Percentiles rank a stretch among this genome's conserved stretches.
phyloP scores from a whole-genome alignment of 164 flowering plant genomes.

The Stephania japonica region DNA sequence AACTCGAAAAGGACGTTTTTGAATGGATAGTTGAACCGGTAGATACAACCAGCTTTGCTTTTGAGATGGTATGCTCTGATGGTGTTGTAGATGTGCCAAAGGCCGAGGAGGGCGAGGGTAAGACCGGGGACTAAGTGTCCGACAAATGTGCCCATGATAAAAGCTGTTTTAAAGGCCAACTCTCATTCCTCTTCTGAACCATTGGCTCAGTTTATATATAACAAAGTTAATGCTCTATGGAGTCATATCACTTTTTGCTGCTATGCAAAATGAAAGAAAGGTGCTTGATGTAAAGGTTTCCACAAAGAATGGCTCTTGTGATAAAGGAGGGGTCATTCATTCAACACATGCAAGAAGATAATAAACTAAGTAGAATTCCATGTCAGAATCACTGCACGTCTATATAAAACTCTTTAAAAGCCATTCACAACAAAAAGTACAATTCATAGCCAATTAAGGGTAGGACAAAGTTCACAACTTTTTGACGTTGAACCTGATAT shows the following conservation, averaged over 20 bases:
- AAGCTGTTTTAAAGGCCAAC: neutral
- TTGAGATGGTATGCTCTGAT: conserved; percentile 35
- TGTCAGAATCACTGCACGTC: neutral
- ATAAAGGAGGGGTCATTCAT: neutral
- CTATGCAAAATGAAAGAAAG: neutral
- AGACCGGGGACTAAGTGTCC: conserved; percentile 66
- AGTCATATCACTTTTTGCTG: neutral
- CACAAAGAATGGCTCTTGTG: neutral
- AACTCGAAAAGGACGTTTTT: conserved; percentile 22
- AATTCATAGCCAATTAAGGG: neutral
- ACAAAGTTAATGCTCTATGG: neutral
- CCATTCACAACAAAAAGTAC: neutral
- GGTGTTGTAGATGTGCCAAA: conserved; percentile 61
- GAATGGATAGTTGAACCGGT: conserved; percentile 57
- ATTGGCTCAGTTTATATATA: conserved; percentile 28
- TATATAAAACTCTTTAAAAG: neutral
- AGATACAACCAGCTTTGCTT: conserved; percentile 33
- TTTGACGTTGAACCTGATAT: neutral
- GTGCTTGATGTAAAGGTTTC: neutral
- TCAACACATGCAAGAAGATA: neutral
- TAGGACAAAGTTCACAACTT: neutral
- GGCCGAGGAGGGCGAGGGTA: conserved; percentile 53
- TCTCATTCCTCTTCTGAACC: neutral
- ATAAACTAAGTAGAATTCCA: neutral
- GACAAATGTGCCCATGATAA: conserved; percentile 54